Evolutionary conservation across 805 yeast species (phyloP), one percentile per base, ranked within the genome.

Genomic region (Huiozyma naganishii): DNA sequence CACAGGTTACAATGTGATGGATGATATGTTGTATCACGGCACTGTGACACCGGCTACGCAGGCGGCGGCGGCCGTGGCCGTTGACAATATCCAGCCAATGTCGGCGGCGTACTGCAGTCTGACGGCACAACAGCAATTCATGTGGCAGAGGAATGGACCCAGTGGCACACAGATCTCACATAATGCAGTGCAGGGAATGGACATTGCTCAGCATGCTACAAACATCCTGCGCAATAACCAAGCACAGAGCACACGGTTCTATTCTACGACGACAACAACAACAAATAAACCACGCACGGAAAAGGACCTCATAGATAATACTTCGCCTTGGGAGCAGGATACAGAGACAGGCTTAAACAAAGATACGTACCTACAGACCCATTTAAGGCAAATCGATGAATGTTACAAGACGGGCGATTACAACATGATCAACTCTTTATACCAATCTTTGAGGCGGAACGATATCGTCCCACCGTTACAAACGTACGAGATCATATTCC

Each of bases 401-500:
- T 60, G 65, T 12, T 57, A 50, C 41, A 46, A 50, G 6, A 13
- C 43, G 1, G 53, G 59, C 10, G 59, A 68, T 35, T 61, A 50
- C 41, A 61, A 68, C 45, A 60, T 54, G 43, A 62, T 68, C 32
- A 64, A 68, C 43, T 58, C 72, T 0, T 45, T 66, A 6, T 69
- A 68, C 42, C 64, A 65, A 52, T 59, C 73, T 1, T 47, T 69
- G 41, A 66, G 64, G 49, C 58, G 73, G 51, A 69, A 69, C 45
- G 61, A 59, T 6, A 51, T 71, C 4, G 53, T 73, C 2, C 84
- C 85, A 28, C 65, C 77, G 6, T 56, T 76, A 6, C 71, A 69
- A 2, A 58, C 70, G 2, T 83, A 76, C 62, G 73, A 76, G 47
- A 62, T 71, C 12, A 77, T 82, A 5, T 61, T 83, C 37, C 58